These are phyloP conservation scores for Diophrys appendiculata DNA, from an alignment of 73 alveolate species.

Conservation along the genomic window DNA sequence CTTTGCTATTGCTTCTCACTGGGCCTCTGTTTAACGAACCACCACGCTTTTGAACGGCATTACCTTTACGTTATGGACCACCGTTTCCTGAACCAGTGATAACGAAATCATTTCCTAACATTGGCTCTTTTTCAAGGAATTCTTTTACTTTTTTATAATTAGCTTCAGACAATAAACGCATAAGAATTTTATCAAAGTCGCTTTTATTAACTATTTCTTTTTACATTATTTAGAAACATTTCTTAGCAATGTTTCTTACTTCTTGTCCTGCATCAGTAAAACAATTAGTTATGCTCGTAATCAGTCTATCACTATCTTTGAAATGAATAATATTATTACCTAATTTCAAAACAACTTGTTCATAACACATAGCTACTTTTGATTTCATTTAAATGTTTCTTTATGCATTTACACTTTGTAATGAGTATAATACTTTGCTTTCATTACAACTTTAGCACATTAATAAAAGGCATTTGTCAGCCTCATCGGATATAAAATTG, in stretches of 20 bases:
- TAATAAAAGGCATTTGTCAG: background rate
- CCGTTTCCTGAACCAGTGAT: too few relatives aligned
- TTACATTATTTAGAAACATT: slow-evolving; percentile 14
- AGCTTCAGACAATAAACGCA: slow-evolving; percentile 32
- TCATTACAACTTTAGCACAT: slow-evolving; percentile 1
- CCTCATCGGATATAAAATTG: slow-evolving; percentile 4
- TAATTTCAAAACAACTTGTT: background rate
- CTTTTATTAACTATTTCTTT: slow-evolving; percentile 5
- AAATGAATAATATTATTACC: slow-evolving; percentile 38
- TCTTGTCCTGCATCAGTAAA: slow-evolving; percentile 37
- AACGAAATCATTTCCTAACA: slow-evolving; percentile 13
- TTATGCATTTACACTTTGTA: background rate
- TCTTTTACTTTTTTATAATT: slow-evolving; percentile 36
- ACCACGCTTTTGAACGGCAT: too few relatives aligned
- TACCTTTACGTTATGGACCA: too few relatives aligned
- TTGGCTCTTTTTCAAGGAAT: slow-evolving; percentile 41
- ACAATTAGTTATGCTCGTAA: slow-evolving; percentile 12
- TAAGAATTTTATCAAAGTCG: slow-evolving; percentile 32
- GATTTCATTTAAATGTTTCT: background rate
- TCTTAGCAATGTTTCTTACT: slow-evolving; percentile 37
- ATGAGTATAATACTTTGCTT: background rate
- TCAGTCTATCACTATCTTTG: slow-evolving; percentile 37
- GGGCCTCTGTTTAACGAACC: too few relatives aligned
- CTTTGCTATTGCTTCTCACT: too few relatives aligned
- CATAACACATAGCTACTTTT: background rate